Conservation (phyloP, 768 basidiomycete species). For the Crassisporium funariophilum region DNA sequence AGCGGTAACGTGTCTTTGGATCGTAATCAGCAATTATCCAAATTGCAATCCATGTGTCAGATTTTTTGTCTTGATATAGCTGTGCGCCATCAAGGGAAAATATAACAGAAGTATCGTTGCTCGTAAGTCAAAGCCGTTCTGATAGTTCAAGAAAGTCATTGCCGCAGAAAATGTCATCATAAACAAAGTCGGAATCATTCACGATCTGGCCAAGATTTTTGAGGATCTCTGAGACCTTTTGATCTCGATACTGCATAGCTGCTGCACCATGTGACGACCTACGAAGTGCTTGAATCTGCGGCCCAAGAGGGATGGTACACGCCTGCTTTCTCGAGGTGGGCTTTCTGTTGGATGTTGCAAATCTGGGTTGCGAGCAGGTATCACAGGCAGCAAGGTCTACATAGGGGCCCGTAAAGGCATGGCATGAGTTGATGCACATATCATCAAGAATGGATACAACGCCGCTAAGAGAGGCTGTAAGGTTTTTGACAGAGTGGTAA, state of each 20-base stretch:
- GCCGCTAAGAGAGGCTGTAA: no score
- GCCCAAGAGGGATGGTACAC: conserved; percentile 37
- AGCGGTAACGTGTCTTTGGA: conserved; percentile 30
- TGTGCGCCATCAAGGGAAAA: conserved; percentile 39
- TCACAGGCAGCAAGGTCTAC: conserved; percentile 25
- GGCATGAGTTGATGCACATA: conserved; percentile 42
- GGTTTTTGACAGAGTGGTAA: no score
- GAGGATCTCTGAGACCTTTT: conserved; percentile 12
- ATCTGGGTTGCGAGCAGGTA: conserved; percentile 23
- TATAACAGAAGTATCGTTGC: conserved; percentile 27
- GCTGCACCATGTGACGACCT: conserved; percentile 1
- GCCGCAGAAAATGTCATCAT: conserved; percentile 14
- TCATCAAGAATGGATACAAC: conserved; percentile 30
- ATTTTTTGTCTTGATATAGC: conserved; percentile 37
- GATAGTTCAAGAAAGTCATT: conserved; percentile 25
- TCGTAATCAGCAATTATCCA: conserved; percentile 31
- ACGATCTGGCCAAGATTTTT: not conserved
- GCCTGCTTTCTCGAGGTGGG: conserved; percentile 33
- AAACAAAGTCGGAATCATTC: not conserved
- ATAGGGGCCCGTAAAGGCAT: conserved; percentile 37
- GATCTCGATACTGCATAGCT: conserved; percentile 26
- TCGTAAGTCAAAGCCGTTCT: conserved; percentile 13
- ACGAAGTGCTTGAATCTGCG: conserved; percentile 38
- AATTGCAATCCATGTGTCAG: conserved; percentile 37
- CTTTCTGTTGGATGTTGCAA: conserved; percentile 8